Conservation (phyloP, 768 basidiomycete genomes). For the Mycena kentingensis region DNA sequence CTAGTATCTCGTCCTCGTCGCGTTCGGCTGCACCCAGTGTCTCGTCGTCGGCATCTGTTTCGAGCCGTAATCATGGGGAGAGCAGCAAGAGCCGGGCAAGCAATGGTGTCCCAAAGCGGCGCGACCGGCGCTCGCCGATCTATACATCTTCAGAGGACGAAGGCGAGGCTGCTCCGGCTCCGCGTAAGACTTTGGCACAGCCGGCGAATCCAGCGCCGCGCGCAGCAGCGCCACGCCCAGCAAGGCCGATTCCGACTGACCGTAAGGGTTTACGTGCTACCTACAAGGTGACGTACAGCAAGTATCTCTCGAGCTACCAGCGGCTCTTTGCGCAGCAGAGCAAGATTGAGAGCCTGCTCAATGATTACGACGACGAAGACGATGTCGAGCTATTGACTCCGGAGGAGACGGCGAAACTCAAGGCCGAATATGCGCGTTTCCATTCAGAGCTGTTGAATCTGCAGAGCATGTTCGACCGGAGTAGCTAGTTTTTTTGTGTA, state of each 20-base stretch:
- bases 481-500: too few species aligned
- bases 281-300: constrained; percentile 53
- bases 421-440: constrained; percentile 45
- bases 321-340: constrained; percentile 51
- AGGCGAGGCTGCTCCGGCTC: constrained; percentile 38
- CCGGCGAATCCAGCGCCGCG: constrained; percentile 33
- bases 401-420: constrained; percentile 52
- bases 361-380: constrained; percentile 53
- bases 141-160: constrained; percentile 73
- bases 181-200: constrained; percentile 23
- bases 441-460: constrained; percentile 59
- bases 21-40: too few species aligned
- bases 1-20: too few species aligned
- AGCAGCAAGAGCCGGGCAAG: constrained; percentile 13
- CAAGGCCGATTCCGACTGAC: constrained; percentile 41
- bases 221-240: constrained; percentile 31
- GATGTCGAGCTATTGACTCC: constrained; percentile 56
- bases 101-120: constrained; percentile 12
- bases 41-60: background rate
- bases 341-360: constrained; percentile 54
- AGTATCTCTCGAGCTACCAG: constrained; percentile 51
- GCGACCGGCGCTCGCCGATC: constrained; percentile 57
- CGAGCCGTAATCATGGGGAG: constrained; percentile 1
- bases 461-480: constrained; percentile 36
- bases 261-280: constrained; percentile 52